Evolutionary conservation across 164 flowering plant genomes (phyloP), one percentile per base, ranked within the genome.

Genomic region (Protea cynaroides): DNA sequence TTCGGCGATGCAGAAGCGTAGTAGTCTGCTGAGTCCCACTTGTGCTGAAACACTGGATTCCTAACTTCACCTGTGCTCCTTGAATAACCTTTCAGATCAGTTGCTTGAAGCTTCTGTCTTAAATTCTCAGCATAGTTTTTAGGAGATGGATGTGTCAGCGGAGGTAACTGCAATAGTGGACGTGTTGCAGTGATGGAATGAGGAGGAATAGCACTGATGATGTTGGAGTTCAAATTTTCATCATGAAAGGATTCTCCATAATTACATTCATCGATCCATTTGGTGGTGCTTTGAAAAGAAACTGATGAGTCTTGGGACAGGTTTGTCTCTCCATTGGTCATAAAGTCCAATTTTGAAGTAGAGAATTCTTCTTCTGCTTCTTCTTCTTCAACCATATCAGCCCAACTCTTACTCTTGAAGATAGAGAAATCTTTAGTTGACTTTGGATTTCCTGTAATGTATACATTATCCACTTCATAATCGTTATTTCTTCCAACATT

Each of bases 311-410:
- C 56, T 37, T 47, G 64, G 46, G 43, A 62, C 11, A n/a, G 37
- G 62, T 64, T 19, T 11, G 53, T 52, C 25, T 58, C 18, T 52
- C 34, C 19, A 21, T 25, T 25, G 8, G 21, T 61, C 19, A 22
- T 8, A 19, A 37, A 57, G 17, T 65, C 49, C 9, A 19, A 25
- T 49, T 25, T 53, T 52, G 46, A 68, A 53, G 49, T 58, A 49
- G 43, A 59, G 14, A 66, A 40, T 56, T 72, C 66, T 66, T 76
- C 50, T 51, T 77, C 52, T 49, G 76, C 52, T 49, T 49, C 80
- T 14, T 86, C 92, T 75, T 89, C 92, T 75, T 87, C 96, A 40
- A 64, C 92, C 76, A 87, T 81, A 69, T 90, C 90, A 18, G 90
- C 92, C 94, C 94, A 86, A 62, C 87, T 83, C 69, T 76, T 86